Percentiles rank a stretch among this genome's conserved stretches.
phyloP scores from a whole-genome alignment of 2,329 filamentous ascomycete genomes.

The Amauroascus niger region DNA sequence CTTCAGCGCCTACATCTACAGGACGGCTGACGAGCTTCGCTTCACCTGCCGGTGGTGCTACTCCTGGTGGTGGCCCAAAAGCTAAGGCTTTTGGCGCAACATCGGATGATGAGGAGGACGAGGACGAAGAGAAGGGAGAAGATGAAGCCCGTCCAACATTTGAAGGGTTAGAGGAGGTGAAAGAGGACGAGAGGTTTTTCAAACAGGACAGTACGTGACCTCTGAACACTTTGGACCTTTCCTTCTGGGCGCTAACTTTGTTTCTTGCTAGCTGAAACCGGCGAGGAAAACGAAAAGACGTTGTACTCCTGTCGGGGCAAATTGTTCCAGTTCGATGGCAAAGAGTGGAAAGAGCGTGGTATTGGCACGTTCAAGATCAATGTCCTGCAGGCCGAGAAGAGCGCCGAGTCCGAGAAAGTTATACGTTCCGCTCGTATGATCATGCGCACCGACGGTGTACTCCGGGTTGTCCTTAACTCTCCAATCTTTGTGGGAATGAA shows the following conservation, averaged over 20 bases:
- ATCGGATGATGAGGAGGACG: conserved; percentile 46
- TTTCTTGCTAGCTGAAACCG: conserved; percentile 59
- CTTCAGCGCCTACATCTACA: conserved; percentile 34
- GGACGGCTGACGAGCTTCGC: conserved; percentile 59
- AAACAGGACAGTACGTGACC: conserved; percentile 55
- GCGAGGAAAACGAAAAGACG: conserved; percentile 73
- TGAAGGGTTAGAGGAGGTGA: conserved; percentile 43
- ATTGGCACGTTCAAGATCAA: conserved; percentile 79
- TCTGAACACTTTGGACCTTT: background rate
- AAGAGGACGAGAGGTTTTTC: conserved; percentile 42
- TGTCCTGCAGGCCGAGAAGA: conserved; percentile 45
- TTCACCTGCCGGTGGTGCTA: conserved; percentile 44
- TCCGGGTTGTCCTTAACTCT: conserved; percentile 78
- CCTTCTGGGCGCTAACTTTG: conserved; percentile 42
- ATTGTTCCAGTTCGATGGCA: conserved; percentile 66
- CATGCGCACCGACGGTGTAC: conserved; percentile 83
- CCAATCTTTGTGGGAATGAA: conserved; percentile 68
- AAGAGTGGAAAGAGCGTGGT: conserved; percentile 83
- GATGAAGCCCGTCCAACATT: conserved; percentile 40
- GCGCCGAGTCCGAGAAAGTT: conserved; percentile 27
- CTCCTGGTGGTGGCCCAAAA: conserved; percentile 30
- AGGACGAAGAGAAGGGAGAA: conserved; percentile 43
- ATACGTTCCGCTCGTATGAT: conserved; percentile 56
- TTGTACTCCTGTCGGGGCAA: conserved; percentile 69
- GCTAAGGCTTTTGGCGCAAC: conserved; percentile 62